Evolutionary conservation across 1,139 yeast species (phyloP).

Genomic region (Magnusiomyces clavatus): DNA sequence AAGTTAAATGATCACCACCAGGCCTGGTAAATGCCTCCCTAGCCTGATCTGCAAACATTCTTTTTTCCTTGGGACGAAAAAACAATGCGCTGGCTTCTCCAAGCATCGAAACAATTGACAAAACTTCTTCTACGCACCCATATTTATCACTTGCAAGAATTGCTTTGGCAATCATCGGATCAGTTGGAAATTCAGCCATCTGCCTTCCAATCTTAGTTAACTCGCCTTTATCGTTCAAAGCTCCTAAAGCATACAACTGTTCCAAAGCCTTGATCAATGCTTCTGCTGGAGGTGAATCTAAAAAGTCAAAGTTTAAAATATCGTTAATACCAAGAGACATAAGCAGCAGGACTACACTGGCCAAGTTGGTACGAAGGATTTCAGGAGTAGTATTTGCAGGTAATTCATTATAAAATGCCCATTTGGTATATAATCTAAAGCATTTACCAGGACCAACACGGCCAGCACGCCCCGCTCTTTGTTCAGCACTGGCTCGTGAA

Average conservation of each 20-base stretch:
- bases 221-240: conserved; percentile 70
- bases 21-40: conserved; percentile 46
- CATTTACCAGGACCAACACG: conserved; percentile 96
- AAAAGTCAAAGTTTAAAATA: conserved; percentile 71
- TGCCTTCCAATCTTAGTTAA: conserved; percentile 72
- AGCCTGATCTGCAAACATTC: conserved; percentile 57
- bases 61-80: conserved; percentile 64
- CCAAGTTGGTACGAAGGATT: conserved; percentile 71
- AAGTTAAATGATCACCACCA: conserved; percentile 74
- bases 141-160: conserved; percentile 54
- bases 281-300: conserved; percentile 77
- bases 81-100: conserved; percentile 74
- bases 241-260: conserved; percentile 76
- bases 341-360: conserved; percentile 64
- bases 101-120: conserved; percentile 71
- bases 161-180: conserved; percentile 80
- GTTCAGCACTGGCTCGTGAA: conserved; percentile 91
- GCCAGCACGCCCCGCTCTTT: conserved; percentile 96
- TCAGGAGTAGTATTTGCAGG: conserved; percentile 83
- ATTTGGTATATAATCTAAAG: conserved; percentile 77
- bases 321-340: conserved; percentile 79
- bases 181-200: conserved; percentile 91
- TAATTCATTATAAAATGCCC: conserved; percentile 74
- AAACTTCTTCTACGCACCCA: conserved; percentile 55
- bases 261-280: conserved; percentile 72